A percentile compares a stretch with the other conserved stretches of the same genome.
Conservation (phyloP, 2,329 filamentous ascomycete genomes). For the Fusarium illudens region DNA sequence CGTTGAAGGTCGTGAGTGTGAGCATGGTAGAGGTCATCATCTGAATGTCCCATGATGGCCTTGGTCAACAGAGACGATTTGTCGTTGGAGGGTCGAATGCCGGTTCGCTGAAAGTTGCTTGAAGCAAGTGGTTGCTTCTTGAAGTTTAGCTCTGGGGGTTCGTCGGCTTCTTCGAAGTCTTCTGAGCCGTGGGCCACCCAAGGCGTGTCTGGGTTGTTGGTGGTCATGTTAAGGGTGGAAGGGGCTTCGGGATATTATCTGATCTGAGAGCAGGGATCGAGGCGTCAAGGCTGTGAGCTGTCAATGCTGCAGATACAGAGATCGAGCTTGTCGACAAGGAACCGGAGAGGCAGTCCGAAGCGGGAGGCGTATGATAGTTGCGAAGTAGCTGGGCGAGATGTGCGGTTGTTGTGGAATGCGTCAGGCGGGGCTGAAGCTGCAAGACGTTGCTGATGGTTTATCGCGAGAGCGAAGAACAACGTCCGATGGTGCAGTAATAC, state of each 20-base stretch:
- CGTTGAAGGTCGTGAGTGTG: conserved; percentile 41
- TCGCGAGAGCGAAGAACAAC: conserved; percentile 15
- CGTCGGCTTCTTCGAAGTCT: conserved; percentile 82
- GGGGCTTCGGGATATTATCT: conserved; percentile 27
- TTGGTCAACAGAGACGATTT: conserved; percentile 87
- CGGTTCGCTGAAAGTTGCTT: conserved; percentile 57
- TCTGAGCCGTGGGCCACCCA: conserved; percentile 56
- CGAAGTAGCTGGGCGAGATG: not conserved
- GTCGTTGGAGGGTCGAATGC: conserved; percentile 58
- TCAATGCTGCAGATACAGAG: conserved; percentile 10
- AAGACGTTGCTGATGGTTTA: conserved; percentile 32
- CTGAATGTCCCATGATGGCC: conserved; percentile 75
- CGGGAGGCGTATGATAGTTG: not conserved
- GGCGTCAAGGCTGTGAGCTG: not conserved
- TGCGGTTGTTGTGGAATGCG: conserved; percentile 19
- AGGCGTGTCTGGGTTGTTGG: conserved; percentile 41
- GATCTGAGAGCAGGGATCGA: conserved; percentile 24
- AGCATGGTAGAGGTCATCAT: conserved; percentile 59
- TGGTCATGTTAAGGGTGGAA: conserved; percentile 47
- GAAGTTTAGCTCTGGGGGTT: conserved; percentile 75
- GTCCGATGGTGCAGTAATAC: conserved; percentile 19
- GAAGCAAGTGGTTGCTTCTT: conserved; percentile 39
- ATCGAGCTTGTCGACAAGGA: conserved; percentile 10
- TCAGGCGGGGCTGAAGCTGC: conserved; percentile 36
- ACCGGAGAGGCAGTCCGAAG: conserved; percentile 4